Base-by-base conservation (phyloP, 2,329 filamentous ascomycete genomes). In the Pseudogymnoascus sp. region DNA sequence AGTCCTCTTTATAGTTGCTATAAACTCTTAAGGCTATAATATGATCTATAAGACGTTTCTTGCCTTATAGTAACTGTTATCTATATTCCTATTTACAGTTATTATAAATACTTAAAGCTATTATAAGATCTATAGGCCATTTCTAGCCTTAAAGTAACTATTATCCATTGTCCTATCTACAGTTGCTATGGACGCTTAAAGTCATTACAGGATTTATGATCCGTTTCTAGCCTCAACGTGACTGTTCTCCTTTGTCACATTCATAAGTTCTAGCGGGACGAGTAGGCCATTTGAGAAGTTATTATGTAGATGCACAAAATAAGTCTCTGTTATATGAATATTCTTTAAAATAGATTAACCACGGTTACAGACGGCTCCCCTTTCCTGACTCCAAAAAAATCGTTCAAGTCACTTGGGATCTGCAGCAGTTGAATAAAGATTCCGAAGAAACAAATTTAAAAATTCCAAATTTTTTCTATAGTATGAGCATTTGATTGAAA, bases 401-500 rank as follows among this genome's bases (percentile, higher is more conserved):
- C 7, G 4, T 12, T 54, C 8, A 11, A 16, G 47, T 57, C 51
- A 57, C 5, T 14, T 5, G 6, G 29, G 14, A 1, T 34, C 18
- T 34, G 18, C 4, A 7, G 26, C 29, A 1, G 29, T 8, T 57
- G 51, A 34, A 34, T 57, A 34, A 34, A 57, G 51, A 57, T 57
- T 34, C 29, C 51, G 26, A 34, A 57, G 29, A 31, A 57, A 34
- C 51, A 34, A 57, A 18, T 57, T 34, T 57, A 57, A 57, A 57
- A 57, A 57, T 57, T 34, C 51, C 51, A 57, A 57, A 21, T 57
- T 57, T 57, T 45, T 57, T 57, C 51, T 57, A 57, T 57, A 57
- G 51, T 57, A 57, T 57, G 51, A 57, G 51, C 51, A 57, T 57
- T 57, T 57, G 51, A 57, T 57, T 57, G 51, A 57, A 57, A 57